Evolutionary conservation across 352 stramenopile genomes (phyloP).

Genomic region (Nothophytophthora sp.): DNA sequence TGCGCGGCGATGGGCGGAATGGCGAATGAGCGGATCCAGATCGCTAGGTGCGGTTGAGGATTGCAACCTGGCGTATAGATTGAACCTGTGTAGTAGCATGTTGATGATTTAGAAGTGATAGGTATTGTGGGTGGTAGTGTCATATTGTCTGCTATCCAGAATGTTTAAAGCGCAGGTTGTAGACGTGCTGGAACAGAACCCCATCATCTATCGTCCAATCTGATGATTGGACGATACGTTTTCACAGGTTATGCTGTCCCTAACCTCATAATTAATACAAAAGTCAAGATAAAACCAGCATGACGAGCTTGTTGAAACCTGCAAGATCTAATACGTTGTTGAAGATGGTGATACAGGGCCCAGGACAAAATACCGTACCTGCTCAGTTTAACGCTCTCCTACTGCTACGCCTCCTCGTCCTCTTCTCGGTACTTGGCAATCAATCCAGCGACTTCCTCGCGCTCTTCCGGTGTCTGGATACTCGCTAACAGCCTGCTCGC

Average conservation of each 20-base stretch:
- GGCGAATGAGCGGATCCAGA: conserved; percentile 14
- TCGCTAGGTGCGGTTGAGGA: neutral
- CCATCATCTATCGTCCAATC: conserved; percentile 1
- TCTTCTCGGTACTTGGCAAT: conserved; percentile 24
- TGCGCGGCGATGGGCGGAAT: conserved; percentile 6
- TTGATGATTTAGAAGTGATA: conserved; percentile 24
- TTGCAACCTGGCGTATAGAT: neutral
- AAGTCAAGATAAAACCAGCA: conserved; percentile 13
- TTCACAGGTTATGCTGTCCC: no score
- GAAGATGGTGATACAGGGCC: conserved; percentile 2
- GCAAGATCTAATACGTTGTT: no score
- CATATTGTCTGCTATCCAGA: no score
- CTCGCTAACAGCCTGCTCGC: conserved; percentile 30
- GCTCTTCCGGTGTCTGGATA: conserved; percentile 34
- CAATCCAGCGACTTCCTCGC: conserved; percentile 28
- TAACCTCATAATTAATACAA: no score
- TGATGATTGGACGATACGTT: neutral
- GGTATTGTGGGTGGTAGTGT: conserved; percentile 15
- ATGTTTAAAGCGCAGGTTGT: no score
- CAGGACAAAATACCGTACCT: conserved; percentile 14
- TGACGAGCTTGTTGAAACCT: no score
- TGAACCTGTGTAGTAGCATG: conserved; percentile 4
- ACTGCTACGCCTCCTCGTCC: neutral
- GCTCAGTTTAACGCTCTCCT: conserved; percentile 8
- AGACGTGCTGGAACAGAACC: no score